Evolutionary conservation across 2,329 filamentous ascomycete genomes (phyloP), one percentile per base, ranked within the genome.

Genomic region (Fusarium camptoceras): DNA sequence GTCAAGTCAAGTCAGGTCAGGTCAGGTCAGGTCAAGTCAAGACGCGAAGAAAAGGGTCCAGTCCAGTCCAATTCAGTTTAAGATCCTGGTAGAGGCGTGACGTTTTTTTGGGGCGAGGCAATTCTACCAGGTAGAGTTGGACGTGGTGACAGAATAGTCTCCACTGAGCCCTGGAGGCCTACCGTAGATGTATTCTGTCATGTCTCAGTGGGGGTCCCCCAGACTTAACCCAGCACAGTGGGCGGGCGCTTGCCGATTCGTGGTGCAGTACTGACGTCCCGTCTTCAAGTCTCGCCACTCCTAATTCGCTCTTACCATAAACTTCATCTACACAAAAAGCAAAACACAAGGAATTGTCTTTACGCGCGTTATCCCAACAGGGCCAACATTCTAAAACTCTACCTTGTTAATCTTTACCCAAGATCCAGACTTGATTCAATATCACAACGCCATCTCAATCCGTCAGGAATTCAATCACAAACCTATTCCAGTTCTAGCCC

Each of bases 191-290:
- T 68, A 69, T 71, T 59, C 12, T 59, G 49, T 57, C 46, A 18
- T 8, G 18, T 2, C 0, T 9, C 11, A 46, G 70, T 71, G 66
- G 70, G 70, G 70, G 55, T 68, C 57, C 48, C 65, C 66, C 65
- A 50, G 60, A 59, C 71, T 58, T 63, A 49, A 22, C 60, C 65
- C 51, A 59, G 44, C 51, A 55, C 34, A 63, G 61, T 59, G 64
- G 66, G 42, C 68, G 64, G 71, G 41, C 71, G 70, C 72, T 67
- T 74, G 70, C 67, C 70, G 47, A 66, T 66, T 67, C 62, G 49
- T 41, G 51, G 48, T 55, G 59, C 60, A 43, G 27, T n/a, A 37
- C 18, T 28, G 37, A 43, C 22, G 24, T 43, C 14, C 20, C 41
- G 10, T 43, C 22, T 43, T 43, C 22, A n/a, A 41, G 34, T 59